Evolutionary conservation across 2,329 filamentous ascomycete genomes (phyloP).

Genomic region (Pseudogymnoascus sp.): DNA sequence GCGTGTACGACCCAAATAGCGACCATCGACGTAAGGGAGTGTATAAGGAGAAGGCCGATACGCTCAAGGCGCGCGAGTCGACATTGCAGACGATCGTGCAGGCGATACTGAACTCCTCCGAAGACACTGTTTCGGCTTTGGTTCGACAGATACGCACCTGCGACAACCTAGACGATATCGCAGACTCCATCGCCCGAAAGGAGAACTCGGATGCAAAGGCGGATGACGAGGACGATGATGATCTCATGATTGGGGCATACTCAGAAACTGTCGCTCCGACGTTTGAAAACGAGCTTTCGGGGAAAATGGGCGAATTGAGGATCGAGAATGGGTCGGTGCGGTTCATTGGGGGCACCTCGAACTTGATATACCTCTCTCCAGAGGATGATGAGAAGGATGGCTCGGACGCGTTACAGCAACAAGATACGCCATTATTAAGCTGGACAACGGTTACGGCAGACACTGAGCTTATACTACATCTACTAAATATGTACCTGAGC

Average conservation of each 20-base stretch:
- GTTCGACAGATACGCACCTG: constrained; percentile 84
- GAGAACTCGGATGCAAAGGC: constrained; percentile 29
- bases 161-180: constrained; percentile 51
- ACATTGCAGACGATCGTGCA: constrained; percentile 90
- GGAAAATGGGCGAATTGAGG: constrained; percentile 86
- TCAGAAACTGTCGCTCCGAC: constrained; percentile 35
- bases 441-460: constrained; percentile 87
- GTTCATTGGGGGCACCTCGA: constrained; percentile 90
- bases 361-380: constrained; percentile 71
- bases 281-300: constrained; percentile 70
- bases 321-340: constrained; percentile 81
- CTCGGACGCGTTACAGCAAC: constrained; percentile 26
- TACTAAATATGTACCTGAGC: constrained; percentile 95
- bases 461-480: constrained; percentile 68
- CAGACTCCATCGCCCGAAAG: constrained; percentile 39
- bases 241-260: constrained; percentile 30
- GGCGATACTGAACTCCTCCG: constrained; percentile 81
- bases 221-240: constrained; percentile 37
- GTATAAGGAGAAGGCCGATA: constrained; percentile 89
- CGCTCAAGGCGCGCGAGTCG: constrained; percentile 74
- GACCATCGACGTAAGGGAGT: constrained; percentile 95
- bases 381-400: constrained; percentile 30
- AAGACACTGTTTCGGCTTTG: constrained; percentile 74
- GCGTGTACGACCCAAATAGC: constrained; percentile 91
- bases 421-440: constrained; percentile 65